phyloP scores from a whole-genome alignment of 495 filamentous ascomycete genomes.

The Acidiella bohemica region DNA sequence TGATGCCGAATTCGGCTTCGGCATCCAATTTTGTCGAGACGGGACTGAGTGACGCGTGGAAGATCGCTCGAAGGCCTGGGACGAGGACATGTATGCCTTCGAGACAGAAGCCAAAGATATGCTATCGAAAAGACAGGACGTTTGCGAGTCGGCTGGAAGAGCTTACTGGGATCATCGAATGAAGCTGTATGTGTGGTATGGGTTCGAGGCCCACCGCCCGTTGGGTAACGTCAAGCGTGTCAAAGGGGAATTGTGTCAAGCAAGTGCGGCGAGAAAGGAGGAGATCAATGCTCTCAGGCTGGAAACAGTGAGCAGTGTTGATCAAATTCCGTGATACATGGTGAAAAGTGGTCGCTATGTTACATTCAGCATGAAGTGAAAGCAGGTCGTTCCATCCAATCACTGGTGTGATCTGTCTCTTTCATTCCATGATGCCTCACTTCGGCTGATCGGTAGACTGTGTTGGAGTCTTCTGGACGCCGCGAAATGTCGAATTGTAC shows the following conservation, averaged over 20 bases:
- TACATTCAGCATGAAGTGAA: not conserved
- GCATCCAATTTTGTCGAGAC: conserved; percentile 33
- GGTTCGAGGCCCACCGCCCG: conserved; percentile 32
- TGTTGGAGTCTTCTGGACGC: conserved; percentile 1
- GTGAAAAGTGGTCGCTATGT: not conserved
- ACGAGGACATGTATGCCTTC: conserved; percentile 36
- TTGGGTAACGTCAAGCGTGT: conserved; percentile 33
- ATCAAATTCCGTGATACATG: not conserved
- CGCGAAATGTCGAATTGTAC: conserved; percentile 18
- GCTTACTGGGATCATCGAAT: conserved; percentile 37
- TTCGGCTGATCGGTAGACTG: not conserved
- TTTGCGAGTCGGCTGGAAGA: conserved; percentile 30
- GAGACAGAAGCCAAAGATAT: conserved; percentile 33
- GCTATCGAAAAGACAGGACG: conserved; percentile 32
- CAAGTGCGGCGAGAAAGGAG: not conserved
- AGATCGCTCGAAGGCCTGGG: conserved; percentile 34
- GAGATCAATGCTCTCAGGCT: conserved; percentile 5
- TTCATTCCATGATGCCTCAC: not conserved
- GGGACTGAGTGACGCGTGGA: conserved; percentile 37
- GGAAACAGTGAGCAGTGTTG: not conserved
- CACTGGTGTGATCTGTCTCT: not conserved
- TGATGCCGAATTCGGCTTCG: conserved; percentile 34
- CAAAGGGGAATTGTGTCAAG: conserved; percentile 17
- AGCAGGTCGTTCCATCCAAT: not conserved
- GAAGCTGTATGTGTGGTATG: conserved; percentile 34